Conservation (phyloP, 2,329 filamentous ascomycete species). For the Cytospora piceae region DNA sequence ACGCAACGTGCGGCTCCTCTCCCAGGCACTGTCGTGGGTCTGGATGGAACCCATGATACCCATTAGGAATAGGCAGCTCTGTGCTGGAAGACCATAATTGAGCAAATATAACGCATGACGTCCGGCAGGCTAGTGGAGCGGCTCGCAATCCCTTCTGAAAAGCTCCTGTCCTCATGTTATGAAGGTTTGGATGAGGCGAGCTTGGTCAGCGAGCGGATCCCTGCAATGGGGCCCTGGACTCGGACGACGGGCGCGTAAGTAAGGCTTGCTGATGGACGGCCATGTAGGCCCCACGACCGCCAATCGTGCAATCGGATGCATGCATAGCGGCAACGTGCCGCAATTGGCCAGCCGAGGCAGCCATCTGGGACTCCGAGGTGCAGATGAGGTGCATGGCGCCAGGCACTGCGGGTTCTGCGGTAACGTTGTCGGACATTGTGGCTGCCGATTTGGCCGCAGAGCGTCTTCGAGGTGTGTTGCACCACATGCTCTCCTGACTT, state of each 20-base stretch:
- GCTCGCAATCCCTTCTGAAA: slow-evolving; percentile 21
- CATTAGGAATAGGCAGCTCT: slow-evolving; percentile 15
- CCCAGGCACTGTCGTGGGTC: slow-evolving; percentile 27
- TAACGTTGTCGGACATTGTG: slow-evolving; percentile 32
- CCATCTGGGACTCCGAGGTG: slow-evolving; percentile 21
- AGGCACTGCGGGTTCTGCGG: slow-evolving; percentile 26
- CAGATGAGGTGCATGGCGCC: slow-evolving; percentile 27
- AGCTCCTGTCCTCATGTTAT: slow-evolving; percentile 8
- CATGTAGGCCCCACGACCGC: slow-evolving; percentile 44
- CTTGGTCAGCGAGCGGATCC: slow-evolving; percentile 39
- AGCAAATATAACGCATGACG: slow-evolving; percentile 17
- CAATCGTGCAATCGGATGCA: slow-evolving; percentile 53
- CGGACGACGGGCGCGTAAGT: slow-evolving; percentile 53
- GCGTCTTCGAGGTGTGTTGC: slow-evolving; percentile 38
- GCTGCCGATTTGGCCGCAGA: slow-evolving; percentile 42
- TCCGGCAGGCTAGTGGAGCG: slow-evolving; percentile 21
- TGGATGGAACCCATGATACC: slow-evolving; percentile 14
- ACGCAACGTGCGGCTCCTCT: slow-evolving; percentile 23
- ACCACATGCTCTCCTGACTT: slow-evolving; percentile 36
- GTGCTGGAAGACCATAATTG: slow-evolving; percentile 6
- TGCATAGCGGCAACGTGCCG: slow-evolving; percentile 41
- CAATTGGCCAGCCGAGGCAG: slow-evolving; percentile 45
- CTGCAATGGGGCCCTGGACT: slow-evolving; percentile 41
- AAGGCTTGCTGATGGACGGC: slow-evolving; percentile 52
- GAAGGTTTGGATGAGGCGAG: slow-evolving; percentile 28